Base-by-base conservation (phyloP, 257 asterid genomes). In the Jaltomata sinuosa region DNA sequence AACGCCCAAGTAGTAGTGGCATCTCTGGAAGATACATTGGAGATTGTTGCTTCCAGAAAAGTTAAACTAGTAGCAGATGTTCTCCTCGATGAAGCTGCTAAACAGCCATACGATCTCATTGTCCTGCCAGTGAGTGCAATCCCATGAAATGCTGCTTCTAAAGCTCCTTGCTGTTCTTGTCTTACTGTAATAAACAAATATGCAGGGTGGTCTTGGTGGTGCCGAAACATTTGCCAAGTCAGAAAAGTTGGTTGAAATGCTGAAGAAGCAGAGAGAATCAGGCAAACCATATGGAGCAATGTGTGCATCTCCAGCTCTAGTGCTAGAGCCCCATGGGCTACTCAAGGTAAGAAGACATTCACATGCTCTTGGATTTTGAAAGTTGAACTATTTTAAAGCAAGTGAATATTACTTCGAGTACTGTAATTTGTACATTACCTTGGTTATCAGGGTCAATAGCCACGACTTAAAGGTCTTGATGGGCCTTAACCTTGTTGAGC, bases 301-400 rank as follows among this genome's bases (percentile, higher is more conserved):
- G 45, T 94, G 99, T 89, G 99, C 99, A 32, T 96, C 99, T 62
- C 99, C 99, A 65, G 98, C 98, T 83, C 83, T 96, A 81, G 98
- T 93, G 82, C 88, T 96, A 14, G 98, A 93, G 87, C 96, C 94
- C 86, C 95, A 96, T 61, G 98, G 98, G 77, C 88, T 96, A 86
- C 93, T 94, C 87, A 91, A 91, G 96, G 99, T 94, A 91, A 72
- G 42, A 47, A 27, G 27, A 77, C 15, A 27, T 49, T 8, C 59
- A 15, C 62, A 76, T 27, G 61, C 81, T 25, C 62, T 77, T 77
- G 29, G 62, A 49, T 29, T 29, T 77, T 9, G 42, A 27, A 4
- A 27, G 81, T 27, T 27, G 15, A 77, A 77, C 6, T 49, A 77
- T 47, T 47, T 18, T 15, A 47, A 27, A 76, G 81, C 25, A 49